These are phyloP conservation scores for Quercus alba DNA, from an alignment of 306 rosid genomes.

Conservation along the genomic window DNA sequence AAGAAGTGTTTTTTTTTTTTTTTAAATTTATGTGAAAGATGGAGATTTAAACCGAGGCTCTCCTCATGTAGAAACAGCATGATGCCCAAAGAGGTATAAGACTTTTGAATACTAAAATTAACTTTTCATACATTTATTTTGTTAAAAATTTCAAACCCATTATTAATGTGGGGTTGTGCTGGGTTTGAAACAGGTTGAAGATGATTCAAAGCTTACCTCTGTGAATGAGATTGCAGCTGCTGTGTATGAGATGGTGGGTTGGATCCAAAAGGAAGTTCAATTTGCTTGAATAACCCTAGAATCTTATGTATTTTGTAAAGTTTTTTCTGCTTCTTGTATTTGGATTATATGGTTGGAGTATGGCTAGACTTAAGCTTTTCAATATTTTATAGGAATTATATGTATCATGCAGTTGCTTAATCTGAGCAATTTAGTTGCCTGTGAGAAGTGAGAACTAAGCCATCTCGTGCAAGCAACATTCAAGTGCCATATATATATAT, in stretches of 20 bases:
- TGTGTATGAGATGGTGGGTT: constrained; percentile 37
- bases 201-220: constrained; percentile 25
- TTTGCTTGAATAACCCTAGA: constrained; percentile 1
- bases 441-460: background rate
- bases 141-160: background rate
- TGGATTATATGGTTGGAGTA: background rate
- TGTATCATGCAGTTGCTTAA: background rate
- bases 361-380: background rate
- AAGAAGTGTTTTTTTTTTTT: too few species aligned
- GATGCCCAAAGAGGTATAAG: too few species aligned
- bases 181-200: constrained; percentile 37
- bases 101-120: background rate
- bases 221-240: constrained; percentile 46
- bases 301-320: background rate
- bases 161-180: background rate
- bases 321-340: background rate
- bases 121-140: background rate
- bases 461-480: background rate
- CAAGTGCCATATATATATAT: background rate
- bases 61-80: too few species aligned
- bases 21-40: too few species aligned
- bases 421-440: background rate
- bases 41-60: too few species aligned
- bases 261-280: constrained; percentile 32
- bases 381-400: background rate